Conservation (phyloP, 345 rosid species). For the Schrenkiella parvula region DNA sequence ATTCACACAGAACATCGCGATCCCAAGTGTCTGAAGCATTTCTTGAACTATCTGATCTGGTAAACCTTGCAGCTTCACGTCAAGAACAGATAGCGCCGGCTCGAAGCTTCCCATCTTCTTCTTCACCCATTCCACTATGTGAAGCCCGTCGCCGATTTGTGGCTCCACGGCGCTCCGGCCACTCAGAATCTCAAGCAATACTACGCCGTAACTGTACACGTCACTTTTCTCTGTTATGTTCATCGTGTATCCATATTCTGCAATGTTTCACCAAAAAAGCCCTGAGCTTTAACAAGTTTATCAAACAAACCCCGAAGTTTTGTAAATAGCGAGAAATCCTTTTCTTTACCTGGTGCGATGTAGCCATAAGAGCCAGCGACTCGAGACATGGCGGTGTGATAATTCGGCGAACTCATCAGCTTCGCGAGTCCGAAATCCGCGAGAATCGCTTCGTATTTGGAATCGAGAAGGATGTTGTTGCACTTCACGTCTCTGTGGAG, state of each 20-base stretch:
- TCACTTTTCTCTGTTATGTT: conserved; percentile 96
- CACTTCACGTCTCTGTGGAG: conserved; percentile 91
- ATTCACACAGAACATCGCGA: conserved; percentile 95
- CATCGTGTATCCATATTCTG: conserved; percentile 96
- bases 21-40: conserved; percentile 91
- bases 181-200: conserved; percentile 78
- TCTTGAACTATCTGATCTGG: conserved; percentile 92
- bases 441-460: conserved; percentile 73
- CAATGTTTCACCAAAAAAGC: not conserved
- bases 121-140: conserved; percentile 96
- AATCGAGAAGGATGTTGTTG: conserved; percentile 85
- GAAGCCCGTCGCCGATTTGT: conserved; percentile 67
- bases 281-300: not conserved
- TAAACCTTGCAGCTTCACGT: conserved; percentile 70
- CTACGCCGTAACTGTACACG: conserved; percentile 89
- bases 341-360: conserved; percentile 95
- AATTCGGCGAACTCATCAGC: conserved; percentile 72
- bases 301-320: not conserved
- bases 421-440: conserved; percentile 94
- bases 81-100: conserved; percentile 70
- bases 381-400: conserved; percentile 74
- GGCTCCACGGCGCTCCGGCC: conserved; percentile 80
- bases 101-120: conserved; percentile 97
- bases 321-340: not conserved
- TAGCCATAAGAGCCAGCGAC: conserved; percentile 94